Percentiles rank a stretch among this genome's conserved stretches.
Conservation (phyloP, 129 eudicot species). For the carrot (Daucus carota) region DH1_v3.0 NC_030381.2:46325001-46325500, state of each 20-base stretch:
- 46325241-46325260: slow-evolving; percentile 18
- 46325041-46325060: not conserved
- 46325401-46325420: slow-evolving; percentile 59
- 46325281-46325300: slow-evolving; percentile 25
- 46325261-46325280: slow-evolving; percentile 41
- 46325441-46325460: slow-evolving; percentile 70
- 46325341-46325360: slow-evolving; percentile 33
- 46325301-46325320: slow-evolving; percentile 38
- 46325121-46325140: slow-evolving; percentile 29
- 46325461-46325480: slow-evolving; percentile 79
- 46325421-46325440: slow-evolving; percentile 72
- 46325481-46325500: slow-evolving; percentile 63
- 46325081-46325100: slow-evolving; percentile 13
- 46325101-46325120: slow-evolving; percentile 4
- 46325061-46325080: slow-evolving; percentile 3
- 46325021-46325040: not conserved
- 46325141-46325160: slow-evolving; percentile 12
- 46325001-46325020: not conserved
- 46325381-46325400: slow-evolving; percentile 73
- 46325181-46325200: not conserved
- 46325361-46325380: slow-evolving; percentile 78
- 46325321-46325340: slow-evolving; percentile 35
- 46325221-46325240: slow-evolving; percentile 10
- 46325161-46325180: slow-evolving; percentile 17
- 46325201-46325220: slow-evolving; percentile 7